Conservation (phyloP, 495 filamentous ascomycete genomes). For the Durotheca rogersii region DNA sequence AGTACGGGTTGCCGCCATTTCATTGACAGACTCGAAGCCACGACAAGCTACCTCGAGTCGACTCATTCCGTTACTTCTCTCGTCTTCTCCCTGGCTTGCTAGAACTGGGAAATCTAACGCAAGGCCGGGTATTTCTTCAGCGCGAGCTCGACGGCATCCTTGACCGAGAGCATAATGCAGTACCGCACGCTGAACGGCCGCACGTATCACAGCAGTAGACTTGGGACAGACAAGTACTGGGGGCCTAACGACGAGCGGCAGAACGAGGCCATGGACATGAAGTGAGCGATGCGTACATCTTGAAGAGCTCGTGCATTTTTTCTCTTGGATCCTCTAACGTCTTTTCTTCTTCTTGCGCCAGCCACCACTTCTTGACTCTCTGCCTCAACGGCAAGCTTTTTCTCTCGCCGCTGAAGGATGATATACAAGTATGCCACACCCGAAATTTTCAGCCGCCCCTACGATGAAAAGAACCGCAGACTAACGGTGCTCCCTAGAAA, state of each 20-base stretch:
- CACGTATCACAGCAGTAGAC: slow-evolving; percentile 40
- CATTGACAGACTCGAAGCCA: no score
- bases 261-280: slow-evolving; percentile 44
- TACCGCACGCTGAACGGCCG: slow-evolving; percentile 47
- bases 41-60: no score
- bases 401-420: slow-evolving; percentile 57
- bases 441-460: no score
- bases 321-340: background rate
- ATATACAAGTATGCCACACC: slow-evolving; percentile 33
- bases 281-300: slow-evolving; percentile 32
- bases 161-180: slow-evolving; percentile 46
- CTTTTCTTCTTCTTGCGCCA: no score
- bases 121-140: slow-evolving; percentile 12
- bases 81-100: no score
- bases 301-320: background rate
- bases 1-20: slow-evolving; percentile 22
- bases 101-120: no score
- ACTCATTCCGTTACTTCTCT: no score
- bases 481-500: slow-evolving; percentile 52
- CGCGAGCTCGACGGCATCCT: slow-evolving; percentile 45
- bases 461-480: no score
- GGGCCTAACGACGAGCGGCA: slow-evolving; percentile 43
- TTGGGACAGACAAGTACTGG: slow-evolving; percentile 31
- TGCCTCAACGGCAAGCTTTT: slow-evolving; percentile 58
- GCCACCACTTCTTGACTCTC: slow-evolving; percentile 41